A percentile compares a stretch with the other conserved stretches of the same genome.
These are phyloP conservation scores for Aspergillus unguis DNA, from an alignment of 2,329 filamentous ascomycete genomes.

Conservation along the genomic window DNA sequence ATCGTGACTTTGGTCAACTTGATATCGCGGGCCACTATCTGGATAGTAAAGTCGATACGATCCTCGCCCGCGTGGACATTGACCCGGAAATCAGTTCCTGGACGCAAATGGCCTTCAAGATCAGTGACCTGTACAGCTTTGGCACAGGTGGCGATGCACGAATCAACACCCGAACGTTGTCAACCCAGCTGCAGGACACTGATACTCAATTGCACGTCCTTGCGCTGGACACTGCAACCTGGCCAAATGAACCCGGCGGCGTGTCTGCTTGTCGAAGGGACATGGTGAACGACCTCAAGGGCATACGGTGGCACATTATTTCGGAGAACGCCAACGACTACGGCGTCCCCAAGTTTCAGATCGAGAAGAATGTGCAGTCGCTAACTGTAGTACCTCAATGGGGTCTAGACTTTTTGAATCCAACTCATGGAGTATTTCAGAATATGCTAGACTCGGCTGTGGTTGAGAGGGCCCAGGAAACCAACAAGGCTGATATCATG, in stretches of 20 bases:
- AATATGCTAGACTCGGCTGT: constrained; percentile 52
- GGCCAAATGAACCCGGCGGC: constrained; percentile 52
- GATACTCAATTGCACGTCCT: constrained; percentile 52
- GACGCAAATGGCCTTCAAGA: constrained; percentile 50
- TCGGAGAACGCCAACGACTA: constrained; percentile 55
- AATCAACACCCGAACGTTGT: constrained; percentile 45
- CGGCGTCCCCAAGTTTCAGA: constrained; percentile 53
- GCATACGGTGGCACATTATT: constrained; percentile 53
- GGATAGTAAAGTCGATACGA: constrained; percentile 45
- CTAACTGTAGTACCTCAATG: constrained; percentile 53
- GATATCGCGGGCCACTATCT: constrained; percentile 42
- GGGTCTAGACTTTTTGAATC: constrained; percentile 52
- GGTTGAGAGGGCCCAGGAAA: constrained; percentile 36
- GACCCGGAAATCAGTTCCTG: constrained; percentile 50
- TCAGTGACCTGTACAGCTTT: constrained; percentile 51
- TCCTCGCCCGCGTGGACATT: constrained; percentile 51
- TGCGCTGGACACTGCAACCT: constrained; percentile 51
- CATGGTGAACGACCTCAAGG: constrained; percentile 52
- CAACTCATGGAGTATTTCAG: constrained; percentile 52
- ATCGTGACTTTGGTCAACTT: constrained; percentile 42
- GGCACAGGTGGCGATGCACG: constrained; percentile 51
- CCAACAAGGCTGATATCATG: constrained; percentile 46
- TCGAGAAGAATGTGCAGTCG: constrained; percentile 53
- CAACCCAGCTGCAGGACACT: constrained; percentile 32
- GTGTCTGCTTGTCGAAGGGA: constrained; percentile 55